phyloP scores from a whole-genome alignment of 371 early-diverging fungal genomes.

The Zychaea mexicana region DNA sequence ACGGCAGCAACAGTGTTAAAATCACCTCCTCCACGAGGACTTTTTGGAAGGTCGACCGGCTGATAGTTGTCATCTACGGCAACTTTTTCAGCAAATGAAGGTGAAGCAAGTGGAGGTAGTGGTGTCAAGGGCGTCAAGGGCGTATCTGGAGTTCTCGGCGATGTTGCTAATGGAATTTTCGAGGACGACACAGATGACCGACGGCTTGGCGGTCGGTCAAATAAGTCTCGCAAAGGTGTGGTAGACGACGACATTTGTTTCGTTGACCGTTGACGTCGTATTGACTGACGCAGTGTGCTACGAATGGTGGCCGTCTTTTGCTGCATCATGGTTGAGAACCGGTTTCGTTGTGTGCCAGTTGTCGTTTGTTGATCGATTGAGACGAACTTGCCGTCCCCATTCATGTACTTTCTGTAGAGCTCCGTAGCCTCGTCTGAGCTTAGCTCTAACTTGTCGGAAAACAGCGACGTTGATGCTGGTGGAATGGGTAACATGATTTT shows the following conservation, averaged over 20 bases:
- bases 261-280: constrained; percentile 31
- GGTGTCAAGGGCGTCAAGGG: background rate
- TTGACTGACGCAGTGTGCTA: constrained; percentile 34
- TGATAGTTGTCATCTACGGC: constrained; percentile 1
- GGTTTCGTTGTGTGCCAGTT: background rate
- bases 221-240: constrained; percentile 8
- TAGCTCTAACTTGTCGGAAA: constrained; percentile 48
- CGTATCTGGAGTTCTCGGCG: background rate
- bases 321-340: constrained; percentile 8
- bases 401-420: constrained; percentile 32
- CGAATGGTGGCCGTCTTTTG: constrained; percentile 30
- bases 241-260: constrained; percentile 2
- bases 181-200: background rate
- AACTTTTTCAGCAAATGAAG: background rate
- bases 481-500: constrained; percentile 25
- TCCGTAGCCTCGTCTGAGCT: constrained; percentile 33
- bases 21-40: too few species aligned
- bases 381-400: constrained; percentile 13
- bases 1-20: too few species aligned
- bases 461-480: constrained; percentile 32
- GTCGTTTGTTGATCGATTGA: constrained; percentile 16
- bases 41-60: too few species aligned
- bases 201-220: constrained; percentile 11
- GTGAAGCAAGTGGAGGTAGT: background rate
- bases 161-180: background rate